These are phyloP conservation scores for Aureobasidium sp. DNA, from an alignment of 2,329 filamentous ascomycete genomes.

Conservation along the genomic window DNA sequence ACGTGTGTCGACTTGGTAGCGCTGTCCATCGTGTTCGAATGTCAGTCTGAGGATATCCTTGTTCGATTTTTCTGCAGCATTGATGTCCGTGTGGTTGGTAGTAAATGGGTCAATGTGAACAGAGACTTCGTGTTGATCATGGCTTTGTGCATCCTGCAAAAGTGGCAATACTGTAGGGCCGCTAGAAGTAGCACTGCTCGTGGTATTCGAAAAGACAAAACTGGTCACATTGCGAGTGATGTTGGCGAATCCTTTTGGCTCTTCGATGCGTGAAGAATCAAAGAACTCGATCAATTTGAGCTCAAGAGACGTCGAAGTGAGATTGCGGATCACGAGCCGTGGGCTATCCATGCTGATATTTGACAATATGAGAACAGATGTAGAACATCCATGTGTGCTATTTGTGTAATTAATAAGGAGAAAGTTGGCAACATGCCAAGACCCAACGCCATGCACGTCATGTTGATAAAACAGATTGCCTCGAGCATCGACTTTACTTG, in stretches of 20 bases:
- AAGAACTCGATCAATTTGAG: slow-evolving; percentile 71
- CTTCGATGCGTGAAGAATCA: slow-evolving; percentile 44
- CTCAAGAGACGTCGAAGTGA: slow-evolving; percentile 66
- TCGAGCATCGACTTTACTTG: no score
- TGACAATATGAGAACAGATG: not conserved
- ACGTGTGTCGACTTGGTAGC: slow-evolving; percentile 67
- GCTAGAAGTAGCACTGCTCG: slow-evolving; percentile 30
- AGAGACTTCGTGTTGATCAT: slow-evolving; percentile 55
- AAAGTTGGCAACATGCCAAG: no score
- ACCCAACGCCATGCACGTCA: no score
- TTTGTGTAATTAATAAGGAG: no score
- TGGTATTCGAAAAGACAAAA: slow-evolving; percentile 37
- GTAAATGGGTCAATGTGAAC: slow-evolving; percentile 63
- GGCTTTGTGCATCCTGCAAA: slow-evolving; percentile 52
- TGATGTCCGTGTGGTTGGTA: slow-evolving; percentile 56
- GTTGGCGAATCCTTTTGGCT: slow-evolving; percentile 32
- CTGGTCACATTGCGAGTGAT: slow-evolving; percentile 38
- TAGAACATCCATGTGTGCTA: not conserved
- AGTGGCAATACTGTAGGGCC: slow-evolving; percentile 25
- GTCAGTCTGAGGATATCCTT: slow-evolving; percentile 67
- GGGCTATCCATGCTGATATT: slow-evolving; percentile 7
- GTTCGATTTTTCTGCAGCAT: slow-evolving; percentile 45
- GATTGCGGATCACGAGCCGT: slow-evolving; percentile 68
- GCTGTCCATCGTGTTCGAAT: slow-evolving; percentile 56
- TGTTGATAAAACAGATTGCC: no score